Conservation (phyloP, 331 rosid genomes). For the Prunus yedoensis region DNA sequence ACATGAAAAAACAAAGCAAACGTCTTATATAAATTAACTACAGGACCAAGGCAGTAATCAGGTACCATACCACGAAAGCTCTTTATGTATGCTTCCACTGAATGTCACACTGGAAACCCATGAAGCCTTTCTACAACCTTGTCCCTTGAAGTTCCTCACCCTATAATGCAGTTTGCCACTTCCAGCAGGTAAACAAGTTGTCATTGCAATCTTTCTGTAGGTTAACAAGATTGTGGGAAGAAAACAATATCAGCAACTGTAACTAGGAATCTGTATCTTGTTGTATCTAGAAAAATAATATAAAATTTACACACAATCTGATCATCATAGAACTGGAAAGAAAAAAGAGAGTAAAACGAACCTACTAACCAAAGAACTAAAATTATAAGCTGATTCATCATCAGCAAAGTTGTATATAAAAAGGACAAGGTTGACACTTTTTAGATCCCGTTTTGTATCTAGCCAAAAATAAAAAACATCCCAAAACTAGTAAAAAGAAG, state of each 20-base stretch:
- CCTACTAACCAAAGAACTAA: not conserved
- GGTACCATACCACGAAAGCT: constrained; percentile 73
- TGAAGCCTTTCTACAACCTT: constrained; percentile 43
- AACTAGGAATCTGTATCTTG: constrained; percentile 11
- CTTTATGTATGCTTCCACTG: constrained; percentile 41
- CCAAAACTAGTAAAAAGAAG: not conserved
- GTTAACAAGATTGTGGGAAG: constrained; percentile 12
- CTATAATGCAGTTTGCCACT: constrained; percentile 41
- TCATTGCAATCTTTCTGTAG: constrained; percentile 52
- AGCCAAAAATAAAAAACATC: not conserved
- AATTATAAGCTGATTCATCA: not conserved
- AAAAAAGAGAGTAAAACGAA: not conserved
- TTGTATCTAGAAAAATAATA: not conserved
- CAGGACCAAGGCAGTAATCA: constrained; percentile 4
- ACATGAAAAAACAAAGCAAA: not conserved
- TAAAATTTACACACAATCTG: not conserved
- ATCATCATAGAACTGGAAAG: not conserved
- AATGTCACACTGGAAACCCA: constrained; percentile 37
- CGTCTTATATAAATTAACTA: not conserved
- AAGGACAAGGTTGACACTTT: not conserved
- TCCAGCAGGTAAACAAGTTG: constrained; percentile 61
- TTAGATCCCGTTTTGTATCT: not conserved
- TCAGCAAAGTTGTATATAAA: not conserved
- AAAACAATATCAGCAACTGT: constrained; percentile 12
- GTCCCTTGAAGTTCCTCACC: constrained; percentile 37